These are phyloP conservation scores for Passalora sequoiae DNA, from an alignment of 2,329 filamentous ascomycete genomes.

Conservation along the genomic window DNA sequence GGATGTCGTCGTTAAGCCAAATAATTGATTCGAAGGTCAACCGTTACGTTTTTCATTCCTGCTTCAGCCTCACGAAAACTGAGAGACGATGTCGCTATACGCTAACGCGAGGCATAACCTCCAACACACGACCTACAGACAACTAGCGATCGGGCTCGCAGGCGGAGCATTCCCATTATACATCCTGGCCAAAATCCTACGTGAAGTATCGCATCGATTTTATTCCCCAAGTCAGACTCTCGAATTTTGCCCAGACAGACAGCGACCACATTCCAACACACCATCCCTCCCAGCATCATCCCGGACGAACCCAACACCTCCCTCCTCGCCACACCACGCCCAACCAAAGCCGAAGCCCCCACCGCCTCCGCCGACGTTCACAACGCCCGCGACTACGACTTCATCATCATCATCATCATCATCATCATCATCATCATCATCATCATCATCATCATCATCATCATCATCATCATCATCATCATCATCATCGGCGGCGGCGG, in stretches of 20 bases:
- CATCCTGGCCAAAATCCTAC: constrained; percentile 3
- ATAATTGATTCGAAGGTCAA: too few relatives aligned
- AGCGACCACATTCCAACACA: not conserved
- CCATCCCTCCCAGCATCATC: constrained; percentile 5
- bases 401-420: constrained; percentile 28
- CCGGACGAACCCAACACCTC: constrained; percentile 18
- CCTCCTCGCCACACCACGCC: constrained; percentile 12
- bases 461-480: too few relatives aligned
- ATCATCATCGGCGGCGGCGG: too few relatives aligned
- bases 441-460: too few relatives aligned
- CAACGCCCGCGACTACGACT: constrained; percentile 25
- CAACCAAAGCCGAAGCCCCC: constrained; percentile 6
- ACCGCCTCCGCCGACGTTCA: constrained; percentile 9
- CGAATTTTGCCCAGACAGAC: too few relatives aligned
- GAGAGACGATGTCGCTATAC: not conserved
- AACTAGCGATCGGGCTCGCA: not conserved
- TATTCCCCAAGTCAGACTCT: constrained; percentile 1
- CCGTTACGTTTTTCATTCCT: too few relatives aligned
- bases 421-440: constrained; percentile 29
- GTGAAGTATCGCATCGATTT: constrained; percentile 3
- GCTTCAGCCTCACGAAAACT: too few relatives aligned
- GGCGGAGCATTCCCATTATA: not conserved
- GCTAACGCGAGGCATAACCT: not conserved
- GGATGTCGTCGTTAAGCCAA: too few relatives aligned
- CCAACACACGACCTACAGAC: constrained; percentile 1